Conservation (phyloP, 768 basidiomycete genomes). For the Lactarius sanguifluus region DNA sequence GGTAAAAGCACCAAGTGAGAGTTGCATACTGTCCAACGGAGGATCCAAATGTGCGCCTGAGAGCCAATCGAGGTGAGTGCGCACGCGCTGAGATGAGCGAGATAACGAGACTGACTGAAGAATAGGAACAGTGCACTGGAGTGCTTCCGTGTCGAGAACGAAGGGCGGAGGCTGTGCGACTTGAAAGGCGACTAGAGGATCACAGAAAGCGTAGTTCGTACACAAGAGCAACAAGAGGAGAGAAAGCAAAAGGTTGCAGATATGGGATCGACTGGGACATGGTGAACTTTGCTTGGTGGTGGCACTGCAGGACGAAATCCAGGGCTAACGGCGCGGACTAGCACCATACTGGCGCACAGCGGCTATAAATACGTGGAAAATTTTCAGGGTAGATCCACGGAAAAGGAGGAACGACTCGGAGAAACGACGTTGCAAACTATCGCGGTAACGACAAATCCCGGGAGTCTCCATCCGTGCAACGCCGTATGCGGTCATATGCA, state of each 20-base stretch:
- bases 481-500: no score
- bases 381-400: no score
- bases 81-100: slow-evolving; percentile 6
- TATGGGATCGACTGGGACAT: neutral
- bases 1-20: neutral
- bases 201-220: slow-evolving; percentile 29
- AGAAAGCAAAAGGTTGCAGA: neutral
- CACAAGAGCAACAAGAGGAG: slow-evolving; percentile 19
- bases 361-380: no score
- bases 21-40: slow-evolving; percentile 64
- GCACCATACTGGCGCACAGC: neutral
- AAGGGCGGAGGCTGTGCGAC: slow-evolving; percentile 71
- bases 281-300: neutral
- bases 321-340: neutral
- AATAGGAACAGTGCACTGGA: slow-evolving; percentile 65
- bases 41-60: slow-evolving; percentile 68
- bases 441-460: no score
- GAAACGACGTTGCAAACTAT: no score
- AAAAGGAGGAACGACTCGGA: no score
- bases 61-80: neutral
- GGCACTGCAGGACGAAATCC: neutral
- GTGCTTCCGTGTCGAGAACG: slow-evolving; percentile 46
- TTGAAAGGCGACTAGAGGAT: slow-evolving; percentile 57
- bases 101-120: slow-evolving; percentile 48
- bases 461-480: slow-evolving; percentile 5